Percentiles rank a stretch among this genome's conserved stretches.
Evolutionary conservation across 345 rosid species (phyloP).

Genomic region (Aquilaria sinensis): DNA sequence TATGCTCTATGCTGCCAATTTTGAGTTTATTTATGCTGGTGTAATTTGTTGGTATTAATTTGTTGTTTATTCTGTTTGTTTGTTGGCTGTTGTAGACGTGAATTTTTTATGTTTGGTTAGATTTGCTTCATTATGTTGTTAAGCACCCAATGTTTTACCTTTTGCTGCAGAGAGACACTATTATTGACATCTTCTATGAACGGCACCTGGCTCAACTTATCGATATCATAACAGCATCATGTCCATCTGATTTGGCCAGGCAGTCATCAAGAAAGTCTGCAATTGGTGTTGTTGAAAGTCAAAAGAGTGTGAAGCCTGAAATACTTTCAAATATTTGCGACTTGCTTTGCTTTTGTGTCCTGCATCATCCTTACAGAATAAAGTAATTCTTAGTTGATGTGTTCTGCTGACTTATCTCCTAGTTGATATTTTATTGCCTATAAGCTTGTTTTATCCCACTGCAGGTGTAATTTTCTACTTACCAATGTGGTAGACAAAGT

Average conservation of each 20-base stretch:
- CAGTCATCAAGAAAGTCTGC: conserved; percentile 38
- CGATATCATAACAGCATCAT: conserved; percentile 79
- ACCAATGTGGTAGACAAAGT: conserved; percentile 76
- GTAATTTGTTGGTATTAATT: conserved; percentile 15
- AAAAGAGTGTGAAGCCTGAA: conserved; percentile 61
- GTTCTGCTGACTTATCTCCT: conserved; percentile 4
- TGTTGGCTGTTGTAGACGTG: conserved; percentile 18
- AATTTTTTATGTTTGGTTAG: conserved; percentile 3
- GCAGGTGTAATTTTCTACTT: conserved; percentile 90
- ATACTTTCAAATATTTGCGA: conserved; percentile 89
- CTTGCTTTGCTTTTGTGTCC: conserved; percentile 84
- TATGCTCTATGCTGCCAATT: neutral
- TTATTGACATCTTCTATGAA: conserved; percentile 91
- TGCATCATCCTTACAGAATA: conserved; percentile 91
- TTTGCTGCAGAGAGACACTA: conserved; percentile 70
- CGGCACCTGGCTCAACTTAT: conserved; percentile 83
- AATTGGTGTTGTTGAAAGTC: conserved; percentile 37
- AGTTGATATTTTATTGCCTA: conserved; percentile 8
- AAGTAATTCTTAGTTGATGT: conserved; percentile 45
- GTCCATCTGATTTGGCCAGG: conserved; percentile 37
- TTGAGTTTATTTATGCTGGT: conserved; percentile 12
- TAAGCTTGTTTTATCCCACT: conserved; percentile 23
- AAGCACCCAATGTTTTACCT: conserved; percentile 4
- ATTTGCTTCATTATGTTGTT: neutral
- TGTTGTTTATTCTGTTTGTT: conserved; percentile 10